Conservation (phyloP, 805 yeast genomes). For the Candida multigemmis region DNA sequence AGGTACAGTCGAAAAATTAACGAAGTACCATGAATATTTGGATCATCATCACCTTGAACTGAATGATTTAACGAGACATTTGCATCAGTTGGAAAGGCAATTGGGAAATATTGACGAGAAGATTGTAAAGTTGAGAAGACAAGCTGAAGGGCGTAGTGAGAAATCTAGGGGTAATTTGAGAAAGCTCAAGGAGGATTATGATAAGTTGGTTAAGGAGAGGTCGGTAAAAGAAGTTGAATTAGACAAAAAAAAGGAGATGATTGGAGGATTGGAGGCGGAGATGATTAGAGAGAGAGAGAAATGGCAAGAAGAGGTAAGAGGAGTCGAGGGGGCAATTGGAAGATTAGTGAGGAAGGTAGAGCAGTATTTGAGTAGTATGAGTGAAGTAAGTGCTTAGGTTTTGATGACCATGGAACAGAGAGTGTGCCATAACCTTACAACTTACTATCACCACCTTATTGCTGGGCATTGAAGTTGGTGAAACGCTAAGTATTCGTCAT, state of each 20-base stretch:
- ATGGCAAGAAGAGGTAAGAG: slow-evolving; percentile 44
- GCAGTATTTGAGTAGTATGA: too few species aligned
- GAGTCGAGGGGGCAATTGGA: slow-evolving; percentile 44
- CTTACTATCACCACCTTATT: too few species aligned
- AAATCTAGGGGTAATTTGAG: slow-evolving; percentile 32
- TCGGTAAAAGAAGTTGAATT: slow-evolving; percentile 40
- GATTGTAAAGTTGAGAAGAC: slow-evolving; percentile 31
- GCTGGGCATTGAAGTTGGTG: too few species aligned
- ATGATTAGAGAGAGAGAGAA: slow-evolving; percentile 28
- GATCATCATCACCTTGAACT: slow-evolving; percentile 27
- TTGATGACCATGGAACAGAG: too few species aligned
- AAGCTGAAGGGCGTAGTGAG: slow-evolving; percentile 36
- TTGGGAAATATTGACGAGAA: slow-evolving; percentile 40
- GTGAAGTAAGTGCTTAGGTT: too few species aligned
- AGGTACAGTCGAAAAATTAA: slow-evolving; percentile 25
- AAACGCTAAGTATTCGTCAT: too few species aligned
- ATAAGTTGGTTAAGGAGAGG: slow-evolving; percentile 39
- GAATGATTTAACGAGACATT: slow-evolving; percentile 32
- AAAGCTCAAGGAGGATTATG: slow-evolving; percentile 36
- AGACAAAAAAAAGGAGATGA: slow-evolving; percentile 37
- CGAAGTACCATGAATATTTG: slow-evolving; percentile 29
- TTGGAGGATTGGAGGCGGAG: slow-evolving; percentile 34
- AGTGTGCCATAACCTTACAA: too few species aligned
- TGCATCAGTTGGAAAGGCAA: slow-evolving; percentile 42
- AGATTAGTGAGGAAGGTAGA: too few species aligned